A percentile compares a stretch with the other conserved stretches of the same genome.
phyloP scores from a whole-genome alignment of 225 moss, liverwort and hornwort species.

The Polytrichum commune region DNA sequence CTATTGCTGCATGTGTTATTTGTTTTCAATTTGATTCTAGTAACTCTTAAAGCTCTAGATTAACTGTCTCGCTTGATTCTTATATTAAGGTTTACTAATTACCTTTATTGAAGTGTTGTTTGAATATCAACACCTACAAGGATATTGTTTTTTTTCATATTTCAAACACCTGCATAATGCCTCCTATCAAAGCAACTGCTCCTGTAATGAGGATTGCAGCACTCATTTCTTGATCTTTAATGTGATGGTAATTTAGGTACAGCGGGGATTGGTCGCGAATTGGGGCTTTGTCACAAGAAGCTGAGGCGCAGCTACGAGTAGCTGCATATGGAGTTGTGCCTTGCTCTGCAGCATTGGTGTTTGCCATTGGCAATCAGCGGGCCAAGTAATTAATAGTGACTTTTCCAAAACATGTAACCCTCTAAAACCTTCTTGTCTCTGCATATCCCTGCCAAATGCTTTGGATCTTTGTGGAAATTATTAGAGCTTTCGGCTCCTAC shows the following conservation, averaged over 20 bases:
- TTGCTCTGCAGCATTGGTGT: slow-evolving; percentile 57
- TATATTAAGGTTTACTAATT: background rate
- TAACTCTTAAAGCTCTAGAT: too few relatives aligned
- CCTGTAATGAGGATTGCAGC: background rate
- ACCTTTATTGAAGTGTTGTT: background rate
- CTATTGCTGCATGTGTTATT: too few relatives aligned
- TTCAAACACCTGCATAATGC: too few relatives aligned
- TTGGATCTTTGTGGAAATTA: too few relatives aligned
- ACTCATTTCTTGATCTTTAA: background rate
- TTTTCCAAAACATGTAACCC: background rate
- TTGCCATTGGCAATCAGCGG: slow-evolving; percentile 44
- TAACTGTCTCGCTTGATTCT: too few relatives aligned
- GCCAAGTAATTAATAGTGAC: slow-evolving; percentile 12
- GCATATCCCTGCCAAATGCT: too few relatives aligned
- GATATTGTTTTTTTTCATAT: background rate
- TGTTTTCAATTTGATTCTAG: too few relatives aligned
- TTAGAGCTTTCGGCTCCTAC: too few relatives aligned
- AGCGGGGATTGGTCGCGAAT: slow-evolving; percentile 96
- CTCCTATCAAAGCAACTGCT: too few relatives aligned
- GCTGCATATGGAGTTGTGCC: slow-evolving; percentile 70
- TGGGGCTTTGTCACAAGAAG: slow-evolving; percentile 67
- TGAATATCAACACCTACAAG: background rate
- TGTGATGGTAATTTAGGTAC: slow-evolving; percentile 45
- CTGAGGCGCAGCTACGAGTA: slow-evolving; percentile 59
- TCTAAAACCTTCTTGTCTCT: too few relatives aligned